These are phyloP conservation scores for Pseudonitzschia delicatissima DNA, from an alignment of 108 stramenopile species.

Conservation along the genomic window DNA sequence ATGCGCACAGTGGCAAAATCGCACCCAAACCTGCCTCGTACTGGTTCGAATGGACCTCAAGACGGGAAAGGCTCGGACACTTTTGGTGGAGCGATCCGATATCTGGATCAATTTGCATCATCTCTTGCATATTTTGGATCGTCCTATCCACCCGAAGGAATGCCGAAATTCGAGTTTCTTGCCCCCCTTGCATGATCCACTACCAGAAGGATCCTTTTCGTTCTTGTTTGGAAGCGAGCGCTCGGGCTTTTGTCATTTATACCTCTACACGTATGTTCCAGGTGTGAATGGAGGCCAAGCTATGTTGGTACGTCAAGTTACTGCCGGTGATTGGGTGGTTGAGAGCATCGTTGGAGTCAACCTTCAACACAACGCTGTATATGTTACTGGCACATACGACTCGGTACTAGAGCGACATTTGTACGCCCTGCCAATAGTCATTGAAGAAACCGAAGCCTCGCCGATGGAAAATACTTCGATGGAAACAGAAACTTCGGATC, in stretches of 20 bases:
- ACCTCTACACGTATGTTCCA: conserved; percentile 80
- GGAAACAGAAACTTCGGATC: conserved; percentile 6
- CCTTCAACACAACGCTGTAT: conserved; percentile 64
- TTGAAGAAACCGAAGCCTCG: conserved; percentile 8
- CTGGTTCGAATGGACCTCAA: conserved; percentile 54
- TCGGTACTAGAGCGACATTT: conserved; percentile 81
- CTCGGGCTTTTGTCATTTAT: conserved; percentile 80
- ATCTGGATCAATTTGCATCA: conserved; percentile 94
- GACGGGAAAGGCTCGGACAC: conserved; percentile 34
- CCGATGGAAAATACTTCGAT: conserved; percentile 3
- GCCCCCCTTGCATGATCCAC: conserved; percentile 37
- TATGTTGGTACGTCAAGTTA: conserved; percentile 51
- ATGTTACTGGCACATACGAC: conserved; percentile 79
- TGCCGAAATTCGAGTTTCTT: conserved; percentile 22
- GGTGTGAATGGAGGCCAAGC: conserved; percentile 49
- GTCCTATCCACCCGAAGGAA: conserved; percentile 57
- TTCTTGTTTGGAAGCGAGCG: conserved; percentile 86
- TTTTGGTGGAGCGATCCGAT: conserved; percentile 72
- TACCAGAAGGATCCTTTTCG: conserved; percentile 65
- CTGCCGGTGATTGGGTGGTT: conserved; percentile 75
- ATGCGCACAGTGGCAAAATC: conserved; percentile 85
- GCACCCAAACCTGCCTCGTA: conserved; percentile 69
- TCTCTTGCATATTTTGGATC: conserved; percentile 50
- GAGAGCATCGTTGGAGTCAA: conserved; percentile 77
- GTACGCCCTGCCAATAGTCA: conserved; percentile 61